Evolutionary conservation across 2,329 filamentous ascomycete genomes (phyloP), one percentile per base, ranked within the genome.

Genomic region (Hymenoscyphus fraxineus): DNA sequence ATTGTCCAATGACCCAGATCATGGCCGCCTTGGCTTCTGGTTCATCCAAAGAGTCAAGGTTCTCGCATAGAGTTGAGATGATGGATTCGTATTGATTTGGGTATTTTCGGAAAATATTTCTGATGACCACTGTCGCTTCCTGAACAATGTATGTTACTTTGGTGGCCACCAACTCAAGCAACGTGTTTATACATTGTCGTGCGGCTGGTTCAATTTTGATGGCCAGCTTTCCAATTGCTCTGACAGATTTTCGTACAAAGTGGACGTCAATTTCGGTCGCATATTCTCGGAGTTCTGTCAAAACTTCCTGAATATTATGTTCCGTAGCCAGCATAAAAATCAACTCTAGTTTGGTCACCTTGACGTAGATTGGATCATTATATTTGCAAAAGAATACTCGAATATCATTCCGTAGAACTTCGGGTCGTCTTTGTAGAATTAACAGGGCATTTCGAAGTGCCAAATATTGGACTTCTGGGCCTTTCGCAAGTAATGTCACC

Each of bases 351-450:
- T 99, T 99, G 16, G 95, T 99, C 60, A 99, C 95, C 78, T 99
- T 99, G 79, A 99, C 95, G 76, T 98, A 99, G 69, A 99, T 99
- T 0, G 95, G 95, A 75, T 99, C 95, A 77, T 99, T 99, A 79
- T 99, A 99, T 82, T 99, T 99, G 87, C 95, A 99, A 79, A 99
- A 99, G 80, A 99, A 99, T 39, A 99, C 95, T 58, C 95, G 88
- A 67, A 99, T 98, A 77, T 99, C 95, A 77, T 97, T 98, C 68
- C 93, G 87, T 62, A 99, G 79, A 9, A 99, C 94, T 73, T 98
- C 95, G 0, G 95, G 95, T 63, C 94, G 85, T 72, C 94, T 85
- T 77, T 99, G 95, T 61, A 99, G 81, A 70, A 99, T 99, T 15
- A 99, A 82, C 1, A 99, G 83, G 0, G 95, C 95, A 75, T 99